Percentiles rank a stretch among this genome's conserved stretches.
These are phyloP conservation scores for Penicillium canescens DNA, from an alignment of 495 filamentous ascomycete species.

Conservation along the genomic window DNA sequence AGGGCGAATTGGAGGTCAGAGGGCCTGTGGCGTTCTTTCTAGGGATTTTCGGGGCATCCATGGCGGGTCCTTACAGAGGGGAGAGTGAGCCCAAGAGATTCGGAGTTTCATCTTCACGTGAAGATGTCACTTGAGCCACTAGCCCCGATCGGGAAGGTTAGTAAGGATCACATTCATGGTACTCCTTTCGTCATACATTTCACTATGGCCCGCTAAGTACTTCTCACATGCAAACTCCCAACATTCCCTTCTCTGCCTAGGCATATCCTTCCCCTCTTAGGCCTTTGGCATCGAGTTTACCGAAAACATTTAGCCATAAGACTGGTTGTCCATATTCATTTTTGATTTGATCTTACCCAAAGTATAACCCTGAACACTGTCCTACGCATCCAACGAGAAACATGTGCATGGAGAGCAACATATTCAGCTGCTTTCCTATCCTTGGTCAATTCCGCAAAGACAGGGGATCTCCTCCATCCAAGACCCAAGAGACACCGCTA, in stretches of 20 bases:
- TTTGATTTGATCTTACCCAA: too few species aligned
- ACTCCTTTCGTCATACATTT: neutral
- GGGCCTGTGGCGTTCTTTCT: neutral
- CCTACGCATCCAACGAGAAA: too few species aligned
- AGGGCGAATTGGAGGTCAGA: slow-evolving; percentile 5
- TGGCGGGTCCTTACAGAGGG: slow-evolving; percentile 8
- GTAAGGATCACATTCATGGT: slow-evolving; percentile 4
- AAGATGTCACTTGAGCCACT: slow-evolving; percentile 5
- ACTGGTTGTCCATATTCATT: too few species aligned
- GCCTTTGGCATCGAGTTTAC: neutral
- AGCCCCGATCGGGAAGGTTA: slow-evolving; percentile 3
- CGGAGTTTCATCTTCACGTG: slow-evolving; percentile 12
- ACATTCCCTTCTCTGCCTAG: neutral
- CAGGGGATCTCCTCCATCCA: too few species aligned
- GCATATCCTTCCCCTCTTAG: neutral
- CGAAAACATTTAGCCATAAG: neutral
- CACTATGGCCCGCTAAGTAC: neutral
- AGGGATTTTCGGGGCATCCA: slow-evolving; percentile 4
- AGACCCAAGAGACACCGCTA: neutral
- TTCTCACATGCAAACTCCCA: slow-evolving; percentile 6
- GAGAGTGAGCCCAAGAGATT: slow-evolving; percentile 1
- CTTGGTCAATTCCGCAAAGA: too few species aligned
- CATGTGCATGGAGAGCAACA: too few species aligned
- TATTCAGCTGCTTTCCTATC: too few species aligned
- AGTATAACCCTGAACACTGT: too few species aligned